Base-by-base conservation (phyloP, 768 basidiomycete species). In the Russula dissimulans region DNA sequence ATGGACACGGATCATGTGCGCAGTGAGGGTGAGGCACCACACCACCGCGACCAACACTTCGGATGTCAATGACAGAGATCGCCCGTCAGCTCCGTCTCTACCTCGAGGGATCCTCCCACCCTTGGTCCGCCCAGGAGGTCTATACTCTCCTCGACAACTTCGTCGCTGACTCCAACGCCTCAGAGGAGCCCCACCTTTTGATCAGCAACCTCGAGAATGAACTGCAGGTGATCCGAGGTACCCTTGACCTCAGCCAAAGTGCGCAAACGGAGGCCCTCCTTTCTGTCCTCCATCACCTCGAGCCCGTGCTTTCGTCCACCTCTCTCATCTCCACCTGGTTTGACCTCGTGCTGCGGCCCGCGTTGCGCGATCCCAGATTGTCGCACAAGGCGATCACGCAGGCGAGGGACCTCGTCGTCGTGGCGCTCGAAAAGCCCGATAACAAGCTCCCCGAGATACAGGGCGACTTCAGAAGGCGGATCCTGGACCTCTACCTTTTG, bases 241-340 rank as follows among this genome's bases (percentile, higher is more conserved):
- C 78, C 52, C 78, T 86, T 58, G 84, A 87, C 71, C 85, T 87
- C 66, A 77, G 80, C 3, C 80, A 79, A 29, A 72, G 81, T 42
- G 74, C 74, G 26, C 87, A 89, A 66, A 79, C 77, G 3, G 86
- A 89, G 67, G 71, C 82, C 14, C 84, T 92, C 65, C 77, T 92
- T 11, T 77, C 79, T 29, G 78, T 88, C 17, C 76, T 91, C 6
- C 78, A 79, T 63, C 82, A 82, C 65, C 77, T 91, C 31, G 75
- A 76, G 10, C 79, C 84, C 12, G 75, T 87, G 32, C 73, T 90
- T 7, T 76, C 86, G 3, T 73, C 86, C 8, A 77, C 77, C 6
- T 87, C 86, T 29, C 75, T 91, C 56, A 85, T 90, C 58, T 84
- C 84, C 2, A 78, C 77, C 31, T 92, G 91, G 91, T 92, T 89